Evolutionary conservation across 345 rosid species (phyloP).

Genomic region (Citrus unshiu): DNA sequence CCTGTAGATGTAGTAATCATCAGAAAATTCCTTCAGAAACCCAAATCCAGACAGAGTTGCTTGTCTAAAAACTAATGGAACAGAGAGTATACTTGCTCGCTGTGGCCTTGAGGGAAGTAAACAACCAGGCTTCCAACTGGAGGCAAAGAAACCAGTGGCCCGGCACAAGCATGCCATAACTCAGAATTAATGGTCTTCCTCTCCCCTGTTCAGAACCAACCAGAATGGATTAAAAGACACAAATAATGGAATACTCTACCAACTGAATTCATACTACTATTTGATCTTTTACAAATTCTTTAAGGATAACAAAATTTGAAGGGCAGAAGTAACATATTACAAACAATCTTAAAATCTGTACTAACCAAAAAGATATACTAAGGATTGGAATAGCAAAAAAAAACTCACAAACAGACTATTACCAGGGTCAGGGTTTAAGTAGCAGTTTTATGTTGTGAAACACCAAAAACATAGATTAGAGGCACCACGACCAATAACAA

Average conservation of each 20-base stretch:
- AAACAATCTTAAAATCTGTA: neutral
- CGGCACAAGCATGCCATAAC: constrained; percentile 98
- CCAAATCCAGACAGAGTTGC: constrained; percentile 3
- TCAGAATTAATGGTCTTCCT: constrained; percentile 80
- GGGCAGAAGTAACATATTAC: neutral
- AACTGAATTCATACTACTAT: neutral
- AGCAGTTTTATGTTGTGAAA: neutral
- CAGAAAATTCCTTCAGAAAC: constrained; percentile 15
- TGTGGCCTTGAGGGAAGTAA: constrained; percentile 98
- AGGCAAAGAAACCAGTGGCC: constrained; percentile 89
- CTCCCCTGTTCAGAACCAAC: constrained; percentile 56
- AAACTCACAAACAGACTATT: neutral
- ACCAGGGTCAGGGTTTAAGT: neutral
- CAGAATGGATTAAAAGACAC: constrained; percentile 6
- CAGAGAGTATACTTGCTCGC: constrained; percentile 67
- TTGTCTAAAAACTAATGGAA: constrained; percentile 15
- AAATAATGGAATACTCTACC: neutral
- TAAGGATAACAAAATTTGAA: neutral
- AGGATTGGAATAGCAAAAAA: neutral
- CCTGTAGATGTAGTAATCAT: constrained; percentile 35
- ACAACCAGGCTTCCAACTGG: constrained; percentile 93
- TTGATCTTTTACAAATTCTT: neutral
- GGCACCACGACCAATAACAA: neutral
- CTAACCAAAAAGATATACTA: neutral
- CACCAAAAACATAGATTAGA: neutral